A percentile compares a stretch with the other conserved stretches of the same genome.
Evolutionary conservation across 495 filamentous ascomycete genomes (phyloP).

Genomic region (Talaromyces adpressus): DNA sequence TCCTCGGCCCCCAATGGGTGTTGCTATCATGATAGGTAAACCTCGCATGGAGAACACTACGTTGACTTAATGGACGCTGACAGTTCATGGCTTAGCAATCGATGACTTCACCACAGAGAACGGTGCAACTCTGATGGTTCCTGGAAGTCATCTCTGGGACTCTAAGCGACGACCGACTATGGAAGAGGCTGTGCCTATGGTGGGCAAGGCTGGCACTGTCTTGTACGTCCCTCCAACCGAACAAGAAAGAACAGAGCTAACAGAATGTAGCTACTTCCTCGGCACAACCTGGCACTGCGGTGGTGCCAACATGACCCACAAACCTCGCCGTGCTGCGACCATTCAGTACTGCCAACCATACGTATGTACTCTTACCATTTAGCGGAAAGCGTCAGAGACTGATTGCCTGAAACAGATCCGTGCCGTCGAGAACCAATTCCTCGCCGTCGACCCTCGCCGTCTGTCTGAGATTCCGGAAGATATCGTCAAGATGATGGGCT

Average conservation of each 20-base stretch:
- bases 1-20: not conserved
- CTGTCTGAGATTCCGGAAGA: not conserved
- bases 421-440: conserved; percentile 4
- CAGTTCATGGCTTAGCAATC: conserved; percentile 1
- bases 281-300: conserved; percentile 5
- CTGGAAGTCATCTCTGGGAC: conserved; percentile 31
- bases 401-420: not conserved
- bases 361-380: not conserved
- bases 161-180: not conserved
- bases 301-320: not conserved
- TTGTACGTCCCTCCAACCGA: not conserved
- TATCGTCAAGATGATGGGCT: conserved; percentile 5
- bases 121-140: conserved; percentile 33
- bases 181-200: not conserved
- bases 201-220: conserved; percentile 2
- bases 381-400: not conserved
- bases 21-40: conserved; percentile 8
- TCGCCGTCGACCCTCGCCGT: conserved; percentile 5
- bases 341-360: conserved; percentile 5
- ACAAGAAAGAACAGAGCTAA: not conserved
- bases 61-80: not conserved
- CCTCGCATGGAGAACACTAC: not conserved
- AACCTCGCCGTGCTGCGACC: conserved; percentile 1
- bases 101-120: conserved; percentile 23
- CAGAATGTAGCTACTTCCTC: not conserved